Conservation (phyloP, 805 yeast genomes). For the Wickerhamomyces ciferrii region DNA sequence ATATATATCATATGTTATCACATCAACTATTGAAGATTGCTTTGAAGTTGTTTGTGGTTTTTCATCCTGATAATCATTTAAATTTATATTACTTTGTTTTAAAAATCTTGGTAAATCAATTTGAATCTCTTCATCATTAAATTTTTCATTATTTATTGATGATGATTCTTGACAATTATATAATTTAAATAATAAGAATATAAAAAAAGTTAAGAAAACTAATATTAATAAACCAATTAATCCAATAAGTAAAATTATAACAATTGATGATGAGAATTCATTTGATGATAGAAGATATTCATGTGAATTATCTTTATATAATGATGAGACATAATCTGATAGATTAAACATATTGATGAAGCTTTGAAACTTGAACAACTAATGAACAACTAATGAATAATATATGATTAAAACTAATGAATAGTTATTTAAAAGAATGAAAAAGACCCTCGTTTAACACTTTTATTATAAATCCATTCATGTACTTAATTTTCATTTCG, state of each 20-base stretch:
- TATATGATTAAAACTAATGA: no score
- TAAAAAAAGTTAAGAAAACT: constrained; percentile 8
- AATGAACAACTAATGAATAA: no score
- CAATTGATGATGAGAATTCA: constrained; percentile 9
- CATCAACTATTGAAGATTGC: neutral
- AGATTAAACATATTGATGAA: constrained; percentile 1
- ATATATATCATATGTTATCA: neutral
- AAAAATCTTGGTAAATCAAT: neutral
- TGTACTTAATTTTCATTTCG: neutral
- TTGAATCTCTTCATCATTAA: neutral
- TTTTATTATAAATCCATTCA: neutral
- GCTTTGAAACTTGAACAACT: neutral
- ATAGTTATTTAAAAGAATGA: no score
- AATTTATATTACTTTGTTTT: no score
- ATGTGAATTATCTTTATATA: constrained; percentile 10
- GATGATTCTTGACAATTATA: constrained; percentile 11
- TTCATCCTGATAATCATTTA: no score
- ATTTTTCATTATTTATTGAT: no score
- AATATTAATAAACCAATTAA: constrained; percentile 7
- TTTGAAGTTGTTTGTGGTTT: no score
- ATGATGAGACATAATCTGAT: constrained; percentile 6
- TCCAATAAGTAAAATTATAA: constrained; percentile 12
- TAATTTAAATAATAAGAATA: constrained; percentile 11
- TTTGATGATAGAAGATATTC: constrained; percentile 11
- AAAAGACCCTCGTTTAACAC: neutral